These are phyloP conservation scores for Venturia effusa DNA, from an alignment of 2,329 filamentous ascomycete species.

Conservation along the genomic window DNA sequence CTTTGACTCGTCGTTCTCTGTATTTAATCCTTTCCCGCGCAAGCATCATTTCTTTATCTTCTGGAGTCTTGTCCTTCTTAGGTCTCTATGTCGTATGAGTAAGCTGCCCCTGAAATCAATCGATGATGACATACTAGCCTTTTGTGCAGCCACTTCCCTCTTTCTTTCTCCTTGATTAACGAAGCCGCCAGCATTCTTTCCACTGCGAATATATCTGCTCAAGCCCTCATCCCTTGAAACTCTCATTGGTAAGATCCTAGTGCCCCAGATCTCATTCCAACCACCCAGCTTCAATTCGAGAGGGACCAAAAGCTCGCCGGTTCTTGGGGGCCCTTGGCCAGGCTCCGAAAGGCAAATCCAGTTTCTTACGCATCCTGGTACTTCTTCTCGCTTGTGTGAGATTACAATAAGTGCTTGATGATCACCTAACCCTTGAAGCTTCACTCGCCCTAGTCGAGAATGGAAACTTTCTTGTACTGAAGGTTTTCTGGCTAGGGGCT, in stretches of 20 bases:
- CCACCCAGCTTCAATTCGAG: constrained; percentile 44
- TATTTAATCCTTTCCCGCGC: background rate
- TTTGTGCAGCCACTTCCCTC: background rate
- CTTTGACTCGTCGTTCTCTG: background rate
- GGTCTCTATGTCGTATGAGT: background rate
- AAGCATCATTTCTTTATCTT: background rate
- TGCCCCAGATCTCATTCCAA: constrained; percentile 57
- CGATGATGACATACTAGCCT: background rate
- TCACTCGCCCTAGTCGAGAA: constrained; percentile 30
- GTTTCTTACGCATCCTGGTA: constrained; percentile 70
- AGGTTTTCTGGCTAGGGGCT: constrained; percentile 24
- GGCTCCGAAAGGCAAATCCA: constrained; percentile 80
- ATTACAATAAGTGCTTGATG: constrained; percentile 83
- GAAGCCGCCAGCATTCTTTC: background rate
- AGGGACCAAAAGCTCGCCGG: constrained; percentile 53
- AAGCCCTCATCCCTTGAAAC: background rate
- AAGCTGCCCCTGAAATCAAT: background rate
- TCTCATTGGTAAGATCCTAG: background rate
- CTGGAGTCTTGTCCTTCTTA: background rate
- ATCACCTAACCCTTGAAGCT: constrained; percentile 51
- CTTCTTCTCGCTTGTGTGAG: constrained; percentile 81
- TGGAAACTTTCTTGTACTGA: constrained; percentile 29
- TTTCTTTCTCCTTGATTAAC: background rate
- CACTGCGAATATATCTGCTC: background rate
- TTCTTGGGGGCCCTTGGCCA: constrained; percentile 49